phyloP scores from a whole-genome alignment of 2,329 filamentous ascomycete species.

The Canariomyces notabilis region DNA sequence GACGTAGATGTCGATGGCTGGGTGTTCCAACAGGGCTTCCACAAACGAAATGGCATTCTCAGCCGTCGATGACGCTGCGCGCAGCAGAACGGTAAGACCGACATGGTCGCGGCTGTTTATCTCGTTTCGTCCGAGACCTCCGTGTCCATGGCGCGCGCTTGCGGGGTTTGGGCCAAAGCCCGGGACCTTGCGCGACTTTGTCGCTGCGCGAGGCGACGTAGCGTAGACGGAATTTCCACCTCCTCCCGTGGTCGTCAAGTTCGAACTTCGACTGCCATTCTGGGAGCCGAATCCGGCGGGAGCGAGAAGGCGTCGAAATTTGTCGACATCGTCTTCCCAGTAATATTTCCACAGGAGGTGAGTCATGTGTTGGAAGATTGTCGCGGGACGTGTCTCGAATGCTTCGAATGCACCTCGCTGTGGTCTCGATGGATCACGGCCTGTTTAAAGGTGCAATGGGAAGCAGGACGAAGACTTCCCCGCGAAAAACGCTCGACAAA shows the following conservation, averaged over 20 bases:
- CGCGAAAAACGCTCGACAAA: slow-evolving; percentile 17
- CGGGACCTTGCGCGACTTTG: slow-evolving; percentile 50
- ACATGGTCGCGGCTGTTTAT: slow-evolving; percentile 79
- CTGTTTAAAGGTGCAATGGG: slow-evolving; percentile 72
- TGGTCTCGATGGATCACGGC: slow-evolving; percentile 80
- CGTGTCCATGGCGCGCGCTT: slow-evolving; percentile 41
- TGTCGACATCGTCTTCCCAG: slow-evolving; percentile 95
- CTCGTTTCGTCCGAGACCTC: slow-evolving; percentile 53
- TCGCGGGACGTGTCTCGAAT: slow-evolving; percentile 39
- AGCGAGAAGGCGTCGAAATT: slow-evolving; percentile 83
- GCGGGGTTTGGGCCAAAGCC: slow-evolving; percentile 42
- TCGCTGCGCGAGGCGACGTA: slow-evolving; percentile 45
- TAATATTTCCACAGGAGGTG: slow-evolving; percentile 94
- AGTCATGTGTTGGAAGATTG: slow-evolving; percentile 63
- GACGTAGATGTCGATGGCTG: slow-evolving; percentile 75
- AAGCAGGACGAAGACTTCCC: slow-evolving; percentile 32
- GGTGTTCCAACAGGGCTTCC: slow-evolving; percentile 72
- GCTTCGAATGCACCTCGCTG: slow-evolving; percentile 69
- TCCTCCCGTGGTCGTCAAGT: slow-evolving; percentile 35
- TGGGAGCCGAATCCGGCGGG: slow-evolving; percentile 58
- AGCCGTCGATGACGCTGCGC: slow-evolving; percentile 71
- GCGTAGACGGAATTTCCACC: slow-evolving; percentile 35
- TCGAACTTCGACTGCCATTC: slow-evolving; percentile 49
- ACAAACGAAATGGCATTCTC: slow-evolving; percentile 70
- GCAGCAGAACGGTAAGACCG: slow-evolving; percentile 78